Conservation (phyloP, 2,329 filamentous ascomycete genomes). For the Cadophora luteo-olivacea region DNA sequence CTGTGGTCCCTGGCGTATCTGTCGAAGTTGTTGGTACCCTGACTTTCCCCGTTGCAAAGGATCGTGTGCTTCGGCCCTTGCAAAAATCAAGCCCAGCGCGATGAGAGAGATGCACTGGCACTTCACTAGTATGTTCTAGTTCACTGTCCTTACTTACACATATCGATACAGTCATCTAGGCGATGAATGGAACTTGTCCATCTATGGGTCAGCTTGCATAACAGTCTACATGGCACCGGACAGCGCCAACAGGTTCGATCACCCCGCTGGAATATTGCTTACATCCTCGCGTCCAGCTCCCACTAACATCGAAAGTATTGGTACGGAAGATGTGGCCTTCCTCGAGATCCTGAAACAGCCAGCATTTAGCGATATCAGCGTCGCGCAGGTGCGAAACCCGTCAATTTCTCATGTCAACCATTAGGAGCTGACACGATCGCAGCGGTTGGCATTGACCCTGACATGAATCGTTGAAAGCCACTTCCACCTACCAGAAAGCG, state of each 20-base stretch:
- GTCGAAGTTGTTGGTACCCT: constrained; percentile 65
- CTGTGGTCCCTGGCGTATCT: constrained; percentile 59
- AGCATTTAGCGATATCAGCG: constrained; percentile 53
- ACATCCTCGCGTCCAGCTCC: no score
- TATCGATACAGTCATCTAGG: constrained; percentile 57
- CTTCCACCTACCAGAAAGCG: constrained; percentile 39
- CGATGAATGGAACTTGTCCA: constrained; percentile 67
- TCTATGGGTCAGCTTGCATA: no score
- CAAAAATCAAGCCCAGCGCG: constrained; percentile 65
- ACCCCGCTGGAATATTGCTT: no score
- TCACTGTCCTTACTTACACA: background rate
- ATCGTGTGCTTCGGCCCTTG: constrained; percentile 76
- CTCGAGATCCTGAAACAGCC: constrained; percentile 63
- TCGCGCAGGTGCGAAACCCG: constrained; percentile 49
- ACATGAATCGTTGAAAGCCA: no score
- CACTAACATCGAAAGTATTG: constrained; percentile 69
- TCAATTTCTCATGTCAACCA: background rate
- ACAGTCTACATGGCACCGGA: no score
- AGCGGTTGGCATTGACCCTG: constrained; percentile 53
- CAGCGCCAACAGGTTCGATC: no score
- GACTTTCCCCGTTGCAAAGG: constrained; percentile 71
- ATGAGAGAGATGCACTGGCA: constrained; percentile 54
- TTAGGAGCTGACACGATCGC: background rate
- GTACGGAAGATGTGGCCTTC: constrained; percentile 61
- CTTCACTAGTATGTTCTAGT: background rate